Conservation (phyloP, 768 basidiomycete species). For the Leccinum fibrillosum region DNA sequence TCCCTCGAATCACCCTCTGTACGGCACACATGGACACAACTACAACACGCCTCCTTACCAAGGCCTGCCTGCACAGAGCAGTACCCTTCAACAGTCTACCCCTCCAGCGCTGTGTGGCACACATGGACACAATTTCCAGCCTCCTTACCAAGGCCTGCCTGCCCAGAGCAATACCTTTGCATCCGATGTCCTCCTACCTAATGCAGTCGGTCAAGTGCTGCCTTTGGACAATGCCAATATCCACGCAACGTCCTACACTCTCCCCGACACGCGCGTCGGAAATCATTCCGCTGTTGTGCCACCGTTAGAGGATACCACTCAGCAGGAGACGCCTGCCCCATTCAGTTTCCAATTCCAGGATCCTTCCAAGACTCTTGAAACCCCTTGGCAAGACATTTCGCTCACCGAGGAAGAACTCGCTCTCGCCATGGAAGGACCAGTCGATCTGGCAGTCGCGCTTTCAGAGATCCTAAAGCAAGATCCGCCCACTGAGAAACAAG, state of each 20-base stretch:
- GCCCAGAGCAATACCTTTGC: not conserved
- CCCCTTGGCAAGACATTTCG: not conserved
- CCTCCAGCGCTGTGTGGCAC: too few relatives aligned
- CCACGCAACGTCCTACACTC: not conserved
- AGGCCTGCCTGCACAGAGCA: not conserved
- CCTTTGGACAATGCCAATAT: not conserved
- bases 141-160: not conserved
- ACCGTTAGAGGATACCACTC: too few relatives aligned
- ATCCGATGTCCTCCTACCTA: not conserved
- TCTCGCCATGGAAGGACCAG: not conserved
- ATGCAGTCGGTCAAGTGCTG: not conserved
- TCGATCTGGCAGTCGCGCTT: not conserved
- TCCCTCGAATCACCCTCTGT: too few relatives aligned
- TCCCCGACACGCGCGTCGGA: not conserved
- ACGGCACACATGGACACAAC: too few relatives aligned
- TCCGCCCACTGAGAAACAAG: not conserved
- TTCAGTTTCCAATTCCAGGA: not conserved
- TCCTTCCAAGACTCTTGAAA: not conserved
- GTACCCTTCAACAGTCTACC: too few relatives aligned
- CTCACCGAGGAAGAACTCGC: not conserved
- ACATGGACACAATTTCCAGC: too few relatives aligned
- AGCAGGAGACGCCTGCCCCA: not conserved
- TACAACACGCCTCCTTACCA: too few relatives aligned
- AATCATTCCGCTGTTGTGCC: not conserved
- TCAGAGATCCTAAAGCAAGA: too few relatives aligned